A percentile compares a stretch with the other conserved stretches of the same genome.
These are phyloP conservation scores for Pestalotiopsis sp. DNA, from an alignment of 2,329 filamentous ascomycete species.

Conservation along the genomic window DNA sequence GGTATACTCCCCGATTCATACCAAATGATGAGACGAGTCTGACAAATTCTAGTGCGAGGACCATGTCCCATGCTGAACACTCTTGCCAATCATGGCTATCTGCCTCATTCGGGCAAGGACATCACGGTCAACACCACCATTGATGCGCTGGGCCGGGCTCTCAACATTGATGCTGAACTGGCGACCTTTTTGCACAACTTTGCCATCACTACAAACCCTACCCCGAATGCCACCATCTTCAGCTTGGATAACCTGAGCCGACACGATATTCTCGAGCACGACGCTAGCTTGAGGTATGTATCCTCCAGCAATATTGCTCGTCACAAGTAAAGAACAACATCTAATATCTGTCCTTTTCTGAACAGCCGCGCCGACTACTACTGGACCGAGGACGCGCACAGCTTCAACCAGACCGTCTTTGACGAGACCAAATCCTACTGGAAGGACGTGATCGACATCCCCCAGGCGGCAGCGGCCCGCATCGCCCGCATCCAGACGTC, in stretches of 20 bases:
- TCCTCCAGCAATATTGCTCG: background rate
- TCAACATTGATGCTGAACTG: conserved; percentile 10
- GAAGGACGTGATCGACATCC: conserved; percentile 40
- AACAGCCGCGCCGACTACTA: conserved; percentile 46
- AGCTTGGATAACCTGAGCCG: conserved; percentile 10
- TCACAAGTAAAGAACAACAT: too few species aligned
- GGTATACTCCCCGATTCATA: background rate
- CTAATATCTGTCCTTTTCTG: too few species aligned
- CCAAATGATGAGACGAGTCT: background rate
- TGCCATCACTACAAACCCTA: conserved; percentile 1
- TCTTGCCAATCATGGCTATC: conserved; percentile 15
- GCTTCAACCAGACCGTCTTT: conserved; percentile 56
- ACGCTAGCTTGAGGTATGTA: conserved; percentile 12
- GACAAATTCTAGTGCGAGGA: background rate
- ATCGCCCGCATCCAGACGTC: conserved; percentile 46
- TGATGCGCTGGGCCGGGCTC: background rate
- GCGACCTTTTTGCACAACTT: background rate
- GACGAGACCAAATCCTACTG: conserved; percentile 47
- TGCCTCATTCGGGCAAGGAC: conserved; percentile 12
- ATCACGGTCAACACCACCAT: conserved; percentile 2
- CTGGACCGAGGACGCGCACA: conserved; percentile 49
- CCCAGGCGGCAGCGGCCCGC: conserved; percentile 48
- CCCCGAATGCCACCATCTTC: conserved; percentile 11
- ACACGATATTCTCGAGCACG: conserved; percentile 16
- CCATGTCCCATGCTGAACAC: conserved; percentile 18